These are phyloP conservation scores for Cystobasidium ongulense DNA, from an alignment of 768 basidiomycete genomes.

Conservation along the genomic window DNA sequence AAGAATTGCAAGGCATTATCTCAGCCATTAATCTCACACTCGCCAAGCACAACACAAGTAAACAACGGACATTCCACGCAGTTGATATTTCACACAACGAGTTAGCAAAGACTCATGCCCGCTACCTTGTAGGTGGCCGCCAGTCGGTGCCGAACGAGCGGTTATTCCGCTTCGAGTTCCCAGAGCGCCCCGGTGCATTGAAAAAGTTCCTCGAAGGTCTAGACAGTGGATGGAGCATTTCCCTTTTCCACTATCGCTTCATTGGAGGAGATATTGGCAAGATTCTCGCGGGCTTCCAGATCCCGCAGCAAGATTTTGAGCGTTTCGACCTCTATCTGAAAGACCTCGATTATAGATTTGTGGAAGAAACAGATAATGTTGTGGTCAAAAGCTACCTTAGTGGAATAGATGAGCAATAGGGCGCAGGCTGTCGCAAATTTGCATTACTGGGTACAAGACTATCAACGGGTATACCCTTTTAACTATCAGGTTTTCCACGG, in stretches of 20 bases:
- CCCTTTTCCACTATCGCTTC: conserved; percentile 94
- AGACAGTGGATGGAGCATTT: conserved; percentile 82
- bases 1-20: conserved; percentile 44
- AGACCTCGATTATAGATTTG: conserved; percentile 73
- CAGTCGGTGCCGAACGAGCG: conserved; percentile 71
- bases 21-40: conserved; percentile 53
- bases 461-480: background rate
- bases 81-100: conserved; percentile 90
- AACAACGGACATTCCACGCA: conserved; percentile 46
- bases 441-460: background rate
- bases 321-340: conserved; percentile 68
- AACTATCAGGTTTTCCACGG: no score
- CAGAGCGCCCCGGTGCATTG: conserved; percentile 84
- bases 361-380: conserved; percentile 84
- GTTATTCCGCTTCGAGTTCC: conserved; percentile 91
- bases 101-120: conserved; percentile 83
- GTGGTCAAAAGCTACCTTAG: conserved; percentile 57
- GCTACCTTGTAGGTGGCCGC: conserved; percentile 90
- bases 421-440: no score
- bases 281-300: conserved; percentile 87
- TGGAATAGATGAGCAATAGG: background rate
- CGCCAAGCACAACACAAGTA: conserved; percentile 51
- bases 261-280: conserved; percentile 92
- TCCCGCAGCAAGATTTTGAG: conserved; percentile 59
- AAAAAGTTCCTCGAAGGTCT: conserved; percentile 79